Base-by-base conservation (phyloP, 2,329 filamentous ascomycete species). In the Aotearoamyces nothofagi region DNA sequence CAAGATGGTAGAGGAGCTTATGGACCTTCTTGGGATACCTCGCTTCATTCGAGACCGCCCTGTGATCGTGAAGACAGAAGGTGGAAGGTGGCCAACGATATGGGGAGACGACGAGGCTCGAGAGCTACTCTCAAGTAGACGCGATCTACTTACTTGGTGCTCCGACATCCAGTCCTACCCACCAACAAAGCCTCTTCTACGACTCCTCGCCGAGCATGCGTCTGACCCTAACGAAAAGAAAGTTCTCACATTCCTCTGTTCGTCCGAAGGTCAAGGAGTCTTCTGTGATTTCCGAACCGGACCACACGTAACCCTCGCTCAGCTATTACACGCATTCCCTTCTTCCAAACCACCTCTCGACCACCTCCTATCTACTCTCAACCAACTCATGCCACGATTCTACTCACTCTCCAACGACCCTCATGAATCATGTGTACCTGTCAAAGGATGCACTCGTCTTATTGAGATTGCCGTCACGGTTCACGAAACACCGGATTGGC, bases 391-490 rank as follows among this genome's bases (percentile, higher is more conserved):
- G 87, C 90, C 90, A 3, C 80, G 90, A 35, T 98, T 98, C 61
- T 98, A 98, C 60, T 96, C 87, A 4, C 72, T 98, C 9, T 94
- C 86, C 30, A 94, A 93, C 51, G 90, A 98, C 46, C 90, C 90
- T 0, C 81, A 90, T 39, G 73, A 92, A 41, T 42, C 41, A 15
- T 49, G 46, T 29, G 40, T 45, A 1, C 39, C 41, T 5, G 33
- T 36, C 5, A 38, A 34, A 12, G 45, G 47, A 8, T 78, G 72
- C 3, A 78, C 80, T 39, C 79, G 86, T 16, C 59, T 96, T 34
- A 76, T 98, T 44, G 90, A 96, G 57, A 80, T 96, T 46, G 90
- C 90, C n/a, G 90, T 98, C 33, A 92, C 86, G 5, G 75, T 98
- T 35, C 90, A 96, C 52, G 83, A 94, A 52, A 72, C 75, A 3